Evolutionary conservation across 352 stramenopile genomes (phyloP).

Genomic region (Phytopythium delawarense): DNA sequence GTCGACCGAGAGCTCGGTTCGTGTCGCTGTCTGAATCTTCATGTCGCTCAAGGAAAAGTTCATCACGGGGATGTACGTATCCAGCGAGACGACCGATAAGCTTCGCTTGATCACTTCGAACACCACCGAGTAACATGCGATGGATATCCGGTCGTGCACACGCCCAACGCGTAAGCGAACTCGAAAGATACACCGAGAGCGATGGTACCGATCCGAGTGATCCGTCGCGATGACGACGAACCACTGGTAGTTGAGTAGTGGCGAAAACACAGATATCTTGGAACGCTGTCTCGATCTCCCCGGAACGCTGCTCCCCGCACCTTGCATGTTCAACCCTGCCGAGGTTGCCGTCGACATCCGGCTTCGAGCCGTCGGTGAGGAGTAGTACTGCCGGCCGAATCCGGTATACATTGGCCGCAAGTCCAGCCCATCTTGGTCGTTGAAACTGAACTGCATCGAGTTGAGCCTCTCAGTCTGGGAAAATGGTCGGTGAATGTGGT

Average conservation of each 20-base stretch:
- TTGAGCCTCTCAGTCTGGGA: slow-evolving; percentile 51
- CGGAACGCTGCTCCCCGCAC: slow-evolving; percentile 20
- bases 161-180: slow-evolving; percentile 62
- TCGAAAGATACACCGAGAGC: slow-evolving; percentile 51
- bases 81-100: slow-evolving; percentile 80
- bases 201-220: slow-evolving; percentile 32
- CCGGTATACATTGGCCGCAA: slow-evolving; percentile 64
- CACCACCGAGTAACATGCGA: slow-evolving; percentile 73
- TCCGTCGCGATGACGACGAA: slow-evolving; percentile 56
- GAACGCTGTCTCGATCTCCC: slow-evolving; percentile 24
- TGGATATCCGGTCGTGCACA: slow-evolving; percentile 65
- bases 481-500: slow-evolving; percentile 18
- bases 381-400: slow-evolving; percentile 40
- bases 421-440: slow-evolving; percentile 47
- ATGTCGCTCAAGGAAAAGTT: slow-evolving; percentile 85
- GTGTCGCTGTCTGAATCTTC: slow-evolving; percentile 66
- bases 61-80: slow-evolving; percentile 90
- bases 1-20: slow-evolving; percentile 65
- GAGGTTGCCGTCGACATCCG: slow-evolving; percentile 70
- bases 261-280: slow-evolving; percentile 44
- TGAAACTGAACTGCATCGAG: slow-evolving; percentile 60
- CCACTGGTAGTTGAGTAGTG: slow-evolving; percentile 71
- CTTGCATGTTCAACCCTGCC: slow-evolving; percentile 34
- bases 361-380: slow-evolving; percentile 55
- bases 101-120: slow-evolving; percentile 90